These are phyloP conservation scores for Ricinus communis DNA, from an alignment of 345 rosid genomes.

Conservation along the genomic window DNA sequence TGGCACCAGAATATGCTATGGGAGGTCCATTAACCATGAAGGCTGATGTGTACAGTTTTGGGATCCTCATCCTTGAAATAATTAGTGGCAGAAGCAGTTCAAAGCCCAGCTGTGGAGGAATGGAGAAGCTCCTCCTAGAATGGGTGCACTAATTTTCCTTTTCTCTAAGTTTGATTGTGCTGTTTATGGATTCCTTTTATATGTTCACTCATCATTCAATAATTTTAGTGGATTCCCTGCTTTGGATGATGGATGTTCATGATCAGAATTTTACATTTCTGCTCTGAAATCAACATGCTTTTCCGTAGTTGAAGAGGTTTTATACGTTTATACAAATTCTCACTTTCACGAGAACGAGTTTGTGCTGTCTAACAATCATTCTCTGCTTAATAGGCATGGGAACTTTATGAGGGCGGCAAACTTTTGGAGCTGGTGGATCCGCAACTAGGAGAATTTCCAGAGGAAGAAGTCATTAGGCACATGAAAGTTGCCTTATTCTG, in stretches of 20 bases:
- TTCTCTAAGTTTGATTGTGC: not conserved
- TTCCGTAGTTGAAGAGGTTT: not conserved
- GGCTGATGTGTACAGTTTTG: slow-evolving; percentile 78
- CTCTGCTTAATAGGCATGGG: slow-evolving; percentile 53
- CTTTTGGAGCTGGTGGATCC: slow-evolving; percentile 56
- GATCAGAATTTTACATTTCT: not conserved
- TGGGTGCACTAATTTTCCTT: slow-evolving; percentile 37
- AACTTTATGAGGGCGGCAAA: slow-evolving; percentile 49
- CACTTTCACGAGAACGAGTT: not conserved
- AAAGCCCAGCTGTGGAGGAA: slow-evolving; percentile 45
- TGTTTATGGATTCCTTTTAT: not conserved
- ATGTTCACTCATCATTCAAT: not conserved
- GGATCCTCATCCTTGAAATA: slow-evolving; percentile 62
- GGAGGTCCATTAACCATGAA: slow-evolving; percentile 72
- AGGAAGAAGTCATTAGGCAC: slow-evolving; percentile 48
- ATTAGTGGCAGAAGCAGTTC: slow-evolving; percentile 57
- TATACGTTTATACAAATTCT: not conserved
- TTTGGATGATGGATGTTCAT: not conserved
- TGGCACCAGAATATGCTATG: slow-evolving; percentile 73
- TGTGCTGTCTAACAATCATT: not conserved
- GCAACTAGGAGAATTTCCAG: slow-evolving; percentile 47
- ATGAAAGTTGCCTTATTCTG: slow-evolving; percentile 73
- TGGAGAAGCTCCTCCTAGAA: slow-evolving; percentile 49
- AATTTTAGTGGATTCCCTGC: not conserved
- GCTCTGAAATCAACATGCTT: not conserved